phyloP scores from a whole-genome alignment of 139 green algal genomes.

The Chlamydomonas schloesseri region DNA sequence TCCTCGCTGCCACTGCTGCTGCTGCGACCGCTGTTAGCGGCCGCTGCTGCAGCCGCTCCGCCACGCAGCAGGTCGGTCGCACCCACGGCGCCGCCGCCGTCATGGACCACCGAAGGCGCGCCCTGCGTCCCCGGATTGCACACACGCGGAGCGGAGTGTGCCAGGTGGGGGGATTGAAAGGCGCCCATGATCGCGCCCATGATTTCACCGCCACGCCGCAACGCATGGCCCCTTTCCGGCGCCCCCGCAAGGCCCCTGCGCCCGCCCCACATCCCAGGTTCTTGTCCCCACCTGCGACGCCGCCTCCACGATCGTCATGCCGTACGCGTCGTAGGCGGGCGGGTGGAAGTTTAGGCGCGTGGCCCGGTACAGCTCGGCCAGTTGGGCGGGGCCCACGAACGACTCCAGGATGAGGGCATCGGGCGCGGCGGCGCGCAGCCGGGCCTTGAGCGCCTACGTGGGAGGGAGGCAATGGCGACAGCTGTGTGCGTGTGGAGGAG shows the following conservation, averaged over 20 bases:
- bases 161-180: no score
- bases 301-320: slow-evolving; percentile 93
- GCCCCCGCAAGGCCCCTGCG: no score
- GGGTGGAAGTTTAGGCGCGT: slow-evolving; percentile 91
- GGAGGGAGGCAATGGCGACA: no score
- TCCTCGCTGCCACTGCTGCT: slow-evolving; percentile 33
- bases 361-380: slow-evolving; percentile 70
- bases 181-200: neutral
- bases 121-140: no score
- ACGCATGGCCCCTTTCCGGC: no score
- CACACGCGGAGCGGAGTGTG: no score
- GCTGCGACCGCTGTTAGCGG: no score
- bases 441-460: slow-evolving; percentile 53
- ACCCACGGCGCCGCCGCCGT: slow-evolving; percentile 61
- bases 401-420: slow-evolving; percentile 69
- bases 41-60: neutral
- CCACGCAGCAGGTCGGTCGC: slow-evolving; percentile 71
- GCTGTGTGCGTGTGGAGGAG: no score
- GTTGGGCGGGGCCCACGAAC: slow-evolving; percentile 72
- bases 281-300: slow-evolving; percentile 81
- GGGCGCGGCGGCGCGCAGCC: slow-evolving; percentile 58
- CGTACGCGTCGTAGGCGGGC: slow-evolving; percentile 78
- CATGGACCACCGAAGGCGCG: slow-evolving; percentile 74
- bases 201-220: neutral
- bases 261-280: no score